Percentiles rank a stretch among this genome's conserved stretches.
Conservation (phyloP, 805 yeast genomes). For the Yamadazyma olivae region DNA sequence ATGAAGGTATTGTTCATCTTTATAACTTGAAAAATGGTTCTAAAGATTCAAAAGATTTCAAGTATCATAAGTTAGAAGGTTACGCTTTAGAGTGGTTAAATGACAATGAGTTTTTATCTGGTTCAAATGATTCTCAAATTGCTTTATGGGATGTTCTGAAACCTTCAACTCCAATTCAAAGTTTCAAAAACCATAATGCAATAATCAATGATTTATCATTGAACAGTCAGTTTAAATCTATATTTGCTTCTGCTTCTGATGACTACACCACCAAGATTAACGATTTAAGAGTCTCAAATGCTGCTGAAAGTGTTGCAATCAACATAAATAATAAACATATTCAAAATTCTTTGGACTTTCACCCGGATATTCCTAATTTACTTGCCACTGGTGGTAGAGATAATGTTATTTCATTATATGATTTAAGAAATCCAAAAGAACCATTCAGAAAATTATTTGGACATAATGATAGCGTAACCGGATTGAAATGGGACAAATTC, state of each 20-base stretch:
- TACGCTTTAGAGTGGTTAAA: conserved; percentile 68
- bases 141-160: conserved; percentile 65
- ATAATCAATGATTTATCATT: conserved; percentile 68
- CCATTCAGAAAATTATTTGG: conserved; percentile 69
- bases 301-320: conserved; percentile 39
- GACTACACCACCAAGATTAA: conserved; percentile 59
- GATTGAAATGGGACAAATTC: conserved; percentile 50
- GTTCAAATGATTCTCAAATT: conserved; percentile 63
- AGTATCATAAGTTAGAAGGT: conserved; percentile 65
- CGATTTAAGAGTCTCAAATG: conserved; percentile 45
- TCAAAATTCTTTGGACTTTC: conserved; percentile 69
- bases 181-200: conserved; percentile 50
- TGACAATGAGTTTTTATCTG: conserved; percentile 49
- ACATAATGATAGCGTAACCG: conserved; percentile 45
- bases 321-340: conserved; percentile 47
- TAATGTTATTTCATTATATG: conserved; percentile 71
- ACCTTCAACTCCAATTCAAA: conserved; percentile 44
- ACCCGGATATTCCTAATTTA: conserved; percentile 50
- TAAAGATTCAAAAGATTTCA: conserved; percentile 29
- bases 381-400: conserved; percentile 81
- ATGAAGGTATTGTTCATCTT: conserved; percentile 47
- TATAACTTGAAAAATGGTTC: conserved; percentile 27
- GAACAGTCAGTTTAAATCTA: conserved; percentile 28
- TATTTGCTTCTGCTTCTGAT: conserved; percentile 73
- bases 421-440: conserved; percentile 56